phyloP scores from a whole-genome alignment of 768 basidiomycete genomes.

The Termitomyces sp. region DNA sequence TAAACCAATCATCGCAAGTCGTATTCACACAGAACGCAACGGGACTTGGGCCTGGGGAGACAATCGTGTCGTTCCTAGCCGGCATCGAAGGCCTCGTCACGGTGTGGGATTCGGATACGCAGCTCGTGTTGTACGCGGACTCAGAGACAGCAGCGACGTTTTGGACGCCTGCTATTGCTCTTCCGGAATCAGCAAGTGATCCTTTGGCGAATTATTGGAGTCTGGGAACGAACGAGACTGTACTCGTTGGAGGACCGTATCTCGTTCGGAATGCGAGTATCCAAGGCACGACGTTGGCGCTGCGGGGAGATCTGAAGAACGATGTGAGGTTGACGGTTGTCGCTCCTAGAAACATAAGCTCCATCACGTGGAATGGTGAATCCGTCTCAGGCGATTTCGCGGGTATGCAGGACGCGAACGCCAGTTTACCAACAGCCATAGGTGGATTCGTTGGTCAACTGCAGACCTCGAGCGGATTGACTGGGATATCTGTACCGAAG shows the following conservation, averaged over 20 bases:
- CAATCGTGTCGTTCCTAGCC: slow-evolving; percentile 49
- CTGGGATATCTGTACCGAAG: slow-evolving; percentile 38
- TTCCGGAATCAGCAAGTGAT: slow-evolving; percentile 19
- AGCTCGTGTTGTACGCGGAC: slow-evolving; percentile 69
- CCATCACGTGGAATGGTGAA: slow-evolving; percentile 75
- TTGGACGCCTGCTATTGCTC: slow-evolving; percentile 68
- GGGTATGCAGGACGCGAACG: not conserved
- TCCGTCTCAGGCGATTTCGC: slow-evolving; percentile 29
- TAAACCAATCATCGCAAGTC: slow-evolving; percentile 25
- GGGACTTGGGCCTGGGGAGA: slow-evolving; percentile 20
- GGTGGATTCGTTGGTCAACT: slow-evolving; percentile 52
- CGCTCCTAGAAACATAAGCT: slow-evolving; percentile 46
- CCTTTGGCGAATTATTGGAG: slow-evolving; percentile 64
- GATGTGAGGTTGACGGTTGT: slow-evolving; percentile 59
- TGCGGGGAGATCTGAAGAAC: slow-evolving; percentile 67
- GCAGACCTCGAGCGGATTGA: slow-evolving; percentile 21
- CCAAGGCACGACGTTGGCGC: slow-evolving; percentile 44
- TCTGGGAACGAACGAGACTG: slow-evolving; percentile 65
- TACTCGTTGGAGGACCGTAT: slow-evolving; percentile 64
- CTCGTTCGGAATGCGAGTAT: slow-evolving; percentile 56
- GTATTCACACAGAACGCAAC: slow-evolving; percentile 21
- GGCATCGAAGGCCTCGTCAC: slow-evolving; percentile 59
- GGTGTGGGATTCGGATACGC: slow-evolving; percentile 61
- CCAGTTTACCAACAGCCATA: slow-evolving; percentile 21
- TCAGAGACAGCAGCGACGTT: slow-evolving; percentile 63